Evolutionary conservation across 129 eudicot species (phyloP).

Genomic region (Saposhnikovia divaricata): DNA sequence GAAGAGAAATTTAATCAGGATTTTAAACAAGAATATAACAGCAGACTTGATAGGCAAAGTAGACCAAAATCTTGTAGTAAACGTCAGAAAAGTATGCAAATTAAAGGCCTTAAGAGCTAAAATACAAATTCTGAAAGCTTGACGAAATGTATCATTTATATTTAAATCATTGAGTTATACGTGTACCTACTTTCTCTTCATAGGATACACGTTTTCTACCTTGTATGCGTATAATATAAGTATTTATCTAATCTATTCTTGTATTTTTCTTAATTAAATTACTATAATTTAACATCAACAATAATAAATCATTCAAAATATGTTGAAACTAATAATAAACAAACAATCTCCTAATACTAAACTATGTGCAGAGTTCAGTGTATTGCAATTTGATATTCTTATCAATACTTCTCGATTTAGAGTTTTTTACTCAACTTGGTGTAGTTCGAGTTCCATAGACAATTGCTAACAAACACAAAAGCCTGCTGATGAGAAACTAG

Average conservation of each 20-base stretch:
- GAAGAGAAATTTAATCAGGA: neutral
- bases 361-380: neutral
- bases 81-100: conserved; percentile 40
- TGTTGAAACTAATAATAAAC: no score
- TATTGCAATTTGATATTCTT: neutral
- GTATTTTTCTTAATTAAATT: no score
- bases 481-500: neutral
- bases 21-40: conserved; percentile 6
- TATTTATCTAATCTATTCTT: neutral
- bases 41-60: neutral
- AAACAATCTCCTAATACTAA: neutral
- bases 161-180: neutral
- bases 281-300: no score
- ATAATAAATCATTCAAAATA: no score
- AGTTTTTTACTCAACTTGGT: no score
- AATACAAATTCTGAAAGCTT: conserved; percentile 28
- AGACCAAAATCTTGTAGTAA: conserved; percentile 15
- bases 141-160: conserved; percentile 1
- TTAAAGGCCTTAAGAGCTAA: conserved; percentile 17
- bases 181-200: neutral
- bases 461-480: neutral
- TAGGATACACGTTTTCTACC: neutral
- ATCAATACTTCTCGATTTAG: neutral
- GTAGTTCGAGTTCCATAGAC: neutral
- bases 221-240: neutral